Percentiles rank a stretch among this genome's conserved stretches.
Conservation (phyloP, 495 filamentous ascomycete species). For the Clohesyomyces aquaticus region DNA sequence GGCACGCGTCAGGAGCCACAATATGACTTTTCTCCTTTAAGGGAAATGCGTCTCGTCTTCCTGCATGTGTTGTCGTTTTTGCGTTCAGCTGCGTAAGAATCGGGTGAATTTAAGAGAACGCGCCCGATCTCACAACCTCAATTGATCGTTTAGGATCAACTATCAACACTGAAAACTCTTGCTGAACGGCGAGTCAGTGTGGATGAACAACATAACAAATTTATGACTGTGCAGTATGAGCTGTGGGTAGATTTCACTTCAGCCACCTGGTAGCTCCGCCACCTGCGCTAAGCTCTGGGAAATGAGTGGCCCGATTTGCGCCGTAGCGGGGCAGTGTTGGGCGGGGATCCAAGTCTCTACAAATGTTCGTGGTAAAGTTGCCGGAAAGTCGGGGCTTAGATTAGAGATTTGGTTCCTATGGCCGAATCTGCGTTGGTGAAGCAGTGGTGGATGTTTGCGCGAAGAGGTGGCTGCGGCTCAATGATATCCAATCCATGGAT, state of each 20-base stretch:
- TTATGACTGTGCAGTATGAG: not conserved
- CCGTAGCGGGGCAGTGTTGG: constrained; percentile 12
- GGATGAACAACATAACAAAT: not conserved
- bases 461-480: constrained; percentile 3
- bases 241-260: not conserved
- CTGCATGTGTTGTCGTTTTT: not conserved
- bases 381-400: not conserved
- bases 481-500: no score
- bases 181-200: no score
- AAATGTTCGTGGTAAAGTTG: not conserved
- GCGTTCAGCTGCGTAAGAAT: constrained; percentile 24
- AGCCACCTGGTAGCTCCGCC: constrained; percentile 16
- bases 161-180: not conserved
- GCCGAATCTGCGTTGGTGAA: constrained; percentile 10
- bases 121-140: not conserved
- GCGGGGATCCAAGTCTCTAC: constrained; percentile 6
- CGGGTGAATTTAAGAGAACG: not conserved
- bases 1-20: constrained; percentile 20
- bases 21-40: constrained; percentile 18
- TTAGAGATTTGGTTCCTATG: not conserved
- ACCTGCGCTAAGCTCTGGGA: constrained; percentile 11
- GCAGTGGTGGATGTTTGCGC: constrained; percentile 7
- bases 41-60: not conserved
- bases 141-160: not conserved
- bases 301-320: not conserved